phyloP scores from a whole-genome alignment of 192 early-diverging fungal species.

The Linnemannia hyalina region DNA sequence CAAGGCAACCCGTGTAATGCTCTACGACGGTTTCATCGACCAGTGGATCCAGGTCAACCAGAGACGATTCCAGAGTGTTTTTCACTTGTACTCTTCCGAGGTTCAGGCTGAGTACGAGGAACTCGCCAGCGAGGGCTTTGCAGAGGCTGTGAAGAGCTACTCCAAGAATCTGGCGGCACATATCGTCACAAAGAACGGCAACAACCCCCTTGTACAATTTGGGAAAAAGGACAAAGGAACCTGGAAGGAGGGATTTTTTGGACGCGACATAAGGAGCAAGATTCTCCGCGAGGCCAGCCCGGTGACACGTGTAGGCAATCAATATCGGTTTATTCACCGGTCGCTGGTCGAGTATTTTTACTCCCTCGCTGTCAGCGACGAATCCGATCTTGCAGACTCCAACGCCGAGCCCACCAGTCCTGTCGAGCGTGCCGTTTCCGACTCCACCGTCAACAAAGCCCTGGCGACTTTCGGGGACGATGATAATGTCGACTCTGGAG shows the following conservation, averaged over 20 bases:
- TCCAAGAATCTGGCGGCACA: background rate
- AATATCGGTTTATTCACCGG: background rate
- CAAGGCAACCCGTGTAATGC: background rate
- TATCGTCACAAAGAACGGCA: background rate
- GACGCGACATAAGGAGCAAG: background rate
- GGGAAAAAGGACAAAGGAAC: background rate
- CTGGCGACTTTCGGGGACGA: background rate
- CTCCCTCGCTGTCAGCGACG: background rate
- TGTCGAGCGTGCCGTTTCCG: background rate
- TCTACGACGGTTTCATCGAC: background rate
- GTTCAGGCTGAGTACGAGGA: background rate
- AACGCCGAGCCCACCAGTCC: background rate
- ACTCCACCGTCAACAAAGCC: background rate
- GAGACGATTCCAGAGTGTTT: background rate
- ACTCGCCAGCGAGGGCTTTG: background rate
- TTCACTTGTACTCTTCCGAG: background rate
- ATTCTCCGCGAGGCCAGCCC: background rate
- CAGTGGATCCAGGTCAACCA: background rate
- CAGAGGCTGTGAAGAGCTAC: background rate
- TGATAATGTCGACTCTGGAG: background rate
- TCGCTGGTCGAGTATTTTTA: conserved; percentile 1
- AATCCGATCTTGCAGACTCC: background rate
- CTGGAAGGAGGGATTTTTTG: background rate
- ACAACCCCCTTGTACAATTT: background rate
- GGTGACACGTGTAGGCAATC: background rate